These are phyloP conservation scores for Terfezia boudieri DNA, from an alignment of 495 filamentous ascomycete species.

Conservation along the genomic window DNA sequence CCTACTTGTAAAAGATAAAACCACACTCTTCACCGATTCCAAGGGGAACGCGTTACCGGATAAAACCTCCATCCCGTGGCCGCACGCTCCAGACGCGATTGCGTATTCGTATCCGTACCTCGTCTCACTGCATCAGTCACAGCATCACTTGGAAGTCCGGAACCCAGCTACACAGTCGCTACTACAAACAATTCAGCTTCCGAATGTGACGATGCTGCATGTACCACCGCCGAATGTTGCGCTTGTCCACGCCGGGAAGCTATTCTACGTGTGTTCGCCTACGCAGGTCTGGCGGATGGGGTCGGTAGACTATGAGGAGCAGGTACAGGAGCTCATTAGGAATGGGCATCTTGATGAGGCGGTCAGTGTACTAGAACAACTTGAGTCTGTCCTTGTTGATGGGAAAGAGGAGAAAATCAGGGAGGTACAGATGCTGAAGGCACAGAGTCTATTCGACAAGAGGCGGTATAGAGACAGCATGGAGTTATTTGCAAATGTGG, in stretches of 20 bases:
- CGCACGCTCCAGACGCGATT: slow-evolving; percentile 62
- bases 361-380: slow-evolving; percentile 63
- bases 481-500: slow-evolving; percentile 66
- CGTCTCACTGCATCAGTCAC: slow-evolving; percentile 52
- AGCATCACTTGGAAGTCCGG: slow-evolving; percentile 70
- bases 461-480: slow-evolving; percentile 73
- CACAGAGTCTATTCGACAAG: slow-evolving; percentile 57
- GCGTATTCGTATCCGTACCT: slow-evolving; percentile 95
- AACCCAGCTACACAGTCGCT: slow-evolving; percentile 81
- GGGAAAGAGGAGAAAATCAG: slow-evolving; percentile 51
- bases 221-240: slow-evolving; percentile 89
- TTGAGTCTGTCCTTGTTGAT: slow-evolving; percentile 80
- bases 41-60: slow-evolving; percentile 54
- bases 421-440: slow-evolving; percentile 74
- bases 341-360: slow-evolving; percentile 71
- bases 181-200: slow-evolving; percentile 61
- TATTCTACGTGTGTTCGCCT: slow-evolving; percentile 76
- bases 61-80: slow-evolving; percentile 78
- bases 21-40: slow-evolving; percentile 72
- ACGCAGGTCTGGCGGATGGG: slow-evolving; percentile 88
- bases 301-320: slow-evolving; percentile 74
- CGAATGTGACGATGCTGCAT: slow-evolving; percentile 59
- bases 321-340: slow-evolving; percentile 64
- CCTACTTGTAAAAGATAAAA: slow-evolving; percentile 82
- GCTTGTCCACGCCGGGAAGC: slow-evolving; percentile 80